Percentiles rank a stretch among this genome's conserved stretches.
Evolutionary conservation across 176 grass and related monocot genomes (phyloP).

Genomic region (Raddia guianensis): DNA sequence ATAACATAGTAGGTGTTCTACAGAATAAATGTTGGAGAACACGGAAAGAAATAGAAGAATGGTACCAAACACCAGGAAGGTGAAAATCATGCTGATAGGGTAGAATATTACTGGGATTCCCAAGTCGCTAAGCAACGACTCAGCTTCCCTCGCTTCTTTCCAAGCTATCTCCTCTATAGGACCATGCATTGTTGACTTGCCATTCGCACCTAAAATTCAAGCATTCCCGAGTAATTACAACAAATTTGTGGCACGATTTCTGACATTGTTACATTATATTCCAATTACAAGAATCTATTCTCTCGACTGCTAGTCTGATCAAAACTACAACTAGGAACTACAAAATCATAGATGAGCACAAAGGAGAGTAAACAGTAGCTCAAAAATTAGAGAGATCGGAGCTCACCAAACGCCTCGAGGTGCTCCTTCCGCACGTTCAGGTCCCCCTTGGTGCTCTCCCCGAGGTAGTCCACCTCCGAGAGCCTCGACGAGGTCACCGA

Average conservation of each 20-base stretch:
- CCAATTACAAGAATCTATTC: neutral
- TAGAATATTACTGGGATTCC: slow-evolving; percentile 80
- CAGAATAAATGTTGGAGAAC: neutral
- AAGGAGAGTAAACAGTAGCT: neutral
- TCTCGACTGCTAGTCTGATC: neutral
- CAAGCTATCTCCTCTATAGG: slow-evolving; percentile 94
- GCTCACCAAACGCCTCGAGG: slow-evolving; percentile 73
- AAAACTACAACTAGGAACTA: too few relatives aligned
- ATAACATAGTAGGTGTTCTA: slow-evolving; percentile 14
- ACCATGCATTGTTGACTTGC: slow-evolving; percentile 59
- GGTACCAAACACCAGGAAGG: slow-evolving; percentile 17
- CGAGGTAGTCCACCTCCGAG: slow-evolving; percentile 89
- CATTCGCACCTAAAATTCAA: slow-evolving; percentile 63
- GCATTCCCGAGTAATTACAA: slow-evolving; percentile 1
- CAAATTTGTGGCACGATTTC: neutral
- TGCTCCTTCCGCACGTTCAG: slow-evolving; percentile 80
- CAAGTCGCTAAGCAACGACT: slow-evolving; percentile 67
- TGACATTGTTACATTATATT: neutral
- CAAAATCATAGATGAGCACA: neutral
- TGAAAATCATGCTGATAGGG: slow-evolving; percentile 27
- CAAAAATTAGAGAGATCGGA: neutral
- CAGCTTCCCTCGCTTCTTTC: slow-evolving; percentile 81
- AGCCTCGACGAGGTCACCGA: slow-evolving; percentile 79
- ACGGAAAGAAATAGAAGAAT: slow-evolving; percentile 23
- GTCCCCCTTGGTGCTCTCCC: slow-evolving; percentile 95